Base-by-base conservation (phyloP, 805 yeast species). In the Yarrowia sp. region DNA sequence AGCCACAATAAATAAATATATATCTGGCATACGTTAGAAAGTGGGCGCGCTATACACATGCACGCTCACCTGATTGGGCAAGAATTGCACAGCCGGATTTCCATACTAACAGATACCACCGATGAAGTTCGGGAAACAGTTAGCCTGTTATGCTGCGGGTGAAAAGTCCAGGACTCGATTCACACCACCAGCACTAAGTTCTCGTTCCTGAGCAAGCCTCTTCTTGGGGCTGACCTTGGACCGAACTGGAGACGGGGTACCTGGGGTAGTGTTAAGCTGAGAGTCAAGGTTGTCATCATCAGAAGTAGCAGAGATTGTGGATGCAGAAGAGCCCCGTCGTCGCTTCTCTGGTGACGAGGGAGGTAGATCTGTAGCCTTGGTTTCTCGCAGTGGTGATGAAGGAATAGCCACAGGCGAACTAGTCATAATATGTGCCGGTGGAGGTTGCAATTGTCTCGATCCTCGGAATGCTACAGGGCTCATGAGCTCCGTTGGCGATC, bases 321-420 rank as follows among this genome's bases (percentile, higher is more conserved):
- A 73, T 10, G 77, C 75, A 58, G 74, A 70, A 33, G 76, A 73
- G 10, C 72, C 71, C 11, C 78, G 70, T 10, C 79, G 69, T 11
- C 77, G 70, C 56, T 68, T 72, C 40, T 69, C 71, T 4, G 61
- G 61, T 3, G 61, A 54, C 17, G 61, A 54, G 5, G 61, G 61
- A 12, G 46, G 46, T 26, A 54, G 46, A 12, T 54, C 61, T 4
- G 61, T 54, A 16, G 58, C 58, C 41, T 35, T 21, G 21, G 58
- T 22, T n/a, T 51, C 58, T 11, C 58, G 19, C 5, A 51, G 22
- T 4, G 58, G 58, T 4, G 58, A 51, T 16, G 58, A 51, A 2
- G 58, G 58, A 19, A 48, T 21, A 10, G 58, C 58, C 21, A 54
- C 44, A 1, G 61, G 61, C 6, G 61, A 35, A 19, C 61, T 38